Base-by-base conservation (phyloP, 2,329 filamentous ascomycete species). In the Myotisia sp. region DNA sequence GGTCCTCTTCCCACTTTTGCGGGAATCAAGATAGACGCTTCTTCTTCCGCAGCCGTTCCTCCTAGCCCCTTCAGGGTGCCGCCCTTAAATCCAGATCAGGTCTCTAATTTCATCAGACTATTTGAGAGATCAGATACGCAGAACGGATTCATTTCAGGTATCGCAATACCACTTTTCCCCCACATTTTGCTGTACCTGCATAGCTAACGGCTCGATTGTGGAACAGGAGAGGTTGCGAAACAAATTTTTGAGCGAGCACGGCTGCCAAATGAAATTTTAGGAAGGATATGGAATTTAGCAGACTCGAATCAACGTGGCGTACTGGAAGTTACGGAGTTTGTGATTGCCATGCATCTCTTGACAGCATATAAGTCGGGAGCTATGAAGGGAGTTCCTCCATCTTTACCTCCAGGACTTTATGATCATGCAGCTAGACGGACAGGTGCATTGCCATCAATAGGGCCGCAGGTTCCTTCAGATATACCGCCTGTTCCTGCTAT, bases 281-380 rank as follows among this genome's bases (percentile, higher is more conserved):
- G 86, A n/a, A 76, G 80, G 45, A 94, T 98, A 62, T 98, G 90
- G 90, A 85, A 81, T 48, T 69, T 98, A 41, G 80, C 86, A 14
- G 90, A 98, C 54, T 90, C 84, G 0, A 86, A 94, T 58, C 85
- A 93, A 59, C 76, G 86, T 34, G 90, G 90, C 33, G 76, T 79
- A 20, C 68, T 98, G 22, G 80, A 86, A 38, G 69, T 77, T 47
- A 87, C 85, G 9, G 90, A 95, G 49, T 98, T 98, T 54, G 81
- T 93, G 52, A 92, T 98, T 50, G 90, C 90, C 29, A 98, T 98
- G 90, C 90, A 98, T 56, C 66, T 98, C 40, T 68, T 98, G 42
- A 87, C 84, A 9, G 93, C 85, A 8, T 84, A 83, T 61, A 93
- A 92, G 65, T 79, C 76, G 8, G 81, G 85, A 14, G 68, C 76